Evolutionary conservation across 768 basidiomycete species (phyloP).

Genomic region (Hypholoma sublateritium): DNA sequence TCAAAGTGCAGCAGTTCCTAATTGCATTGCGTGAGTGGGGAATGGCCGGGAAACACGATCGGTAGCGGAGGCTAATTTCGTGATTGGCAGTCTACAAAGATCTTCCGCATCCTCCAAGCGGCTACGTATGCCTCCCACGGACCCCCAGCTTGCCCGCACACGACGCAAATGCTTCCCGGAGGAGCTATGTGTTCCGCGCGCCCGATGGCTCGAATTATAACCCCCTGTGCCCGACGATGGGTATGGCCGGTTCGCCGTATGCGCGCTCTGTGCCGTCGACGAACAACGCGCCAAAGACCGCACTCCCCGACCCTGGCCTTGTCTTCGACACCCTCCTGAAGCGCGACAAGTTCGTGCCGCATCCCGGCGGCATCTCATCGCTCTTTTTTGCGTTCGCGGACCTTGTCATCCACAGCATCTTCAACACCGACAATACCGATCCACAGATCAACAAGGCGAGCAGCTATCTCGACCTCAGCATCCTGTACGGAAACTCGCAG

Average conservation of each 20-base stretch:
- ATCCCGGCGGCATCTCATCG: slow-evolving; percentile 70
- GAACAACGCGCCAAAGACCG: slow-evolving; percentile 37
- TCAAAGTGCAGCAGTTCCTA: slow-evolving; percentile 45
- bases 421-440: slow-evolving; percentile 53
- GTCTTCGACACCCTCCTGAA: slow-evolving; percentile 73
- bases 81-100: slow-evolving; percentile 70
- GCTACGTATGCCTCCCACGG: slow-evolving; percentile 30
- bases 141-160: slow-evolving; percentile 8
- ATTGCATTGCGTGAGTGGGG: slow-evolving; percentile 54
- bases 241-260: slow-evolving; percentile 63
- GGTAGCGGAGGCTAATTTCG: slow-evolving; percentile 15
- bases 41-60: slow-evolving; percentile 1
- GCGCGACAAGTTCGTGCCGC: slow-evolving; percentile 45
- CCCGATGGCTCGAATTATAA: slow-evolving; percentile 66
- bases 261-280: slow-evolving; percentile 63
- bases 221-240: slow-evolving; percentile 51
- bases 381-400: slow-evolving; percentile 82
- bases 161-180: slow-evolving; percentile 12
- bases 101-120: slow-evolving; percentile 71
- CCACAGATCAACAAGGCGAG: slow-evolving; percentile 60
- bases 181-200: slow-evolving; percentile 52
- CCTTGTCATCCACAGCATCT: slow-evolving; percentile 71
- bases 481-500: slow-evolving; percentile 67
- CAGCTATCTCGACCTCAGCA: slow-evolving; percentile 76
- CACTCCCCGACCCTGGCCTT: slow-evolving; percentile 63